Evolutionary conservation across 208 protist species (phyloP).

Genomic region (Trypanosoma mega): DNA sequence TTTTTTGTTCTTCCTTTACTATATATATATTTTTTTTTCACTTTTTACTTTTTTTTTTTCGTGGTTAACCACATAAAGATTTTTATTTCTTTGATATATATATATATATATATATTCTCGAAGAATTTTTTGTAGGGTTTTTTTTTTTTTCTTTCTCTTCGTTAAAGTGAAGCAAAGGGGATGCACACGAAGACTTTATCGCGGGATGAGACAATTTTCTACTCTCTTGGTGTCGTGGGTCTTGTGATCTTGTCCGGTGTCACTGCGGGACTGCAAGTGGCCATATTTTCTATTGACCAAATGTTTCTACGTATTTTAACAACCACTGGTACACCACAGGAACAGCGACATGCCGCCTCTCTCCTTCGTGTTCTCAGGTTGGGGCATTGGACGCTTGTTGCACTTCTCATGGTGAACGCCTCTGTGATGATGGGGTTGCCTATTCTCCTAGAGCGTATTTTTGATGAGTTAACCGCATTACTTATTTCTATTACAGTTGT

Average conservation of each 20-base stretch:
- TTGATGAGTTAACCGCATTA: conserved; percentile 65
- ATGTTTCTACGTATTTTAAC: conserved; percentile 58
- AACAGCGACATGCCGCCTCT: conserved; percentile 34
- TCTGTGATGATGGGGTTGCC: conserved; percentile 76
- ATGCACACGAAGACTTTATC: conserved; percentile 19
- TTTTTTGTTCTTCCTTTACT: conserved; percentile 5
- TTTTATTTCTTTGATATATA: too few species aligned
- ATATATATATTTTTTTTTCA: too few species aligned
- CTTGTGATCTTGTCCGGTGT: conserved; percentile 44
- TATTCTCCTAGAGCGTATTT: conserved; percentile 70
- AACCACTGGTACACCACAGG: conserved; percentile 42
- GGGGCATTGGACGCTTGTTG: conserved; percentile 79
- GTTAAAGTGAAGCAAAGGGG: background rate
- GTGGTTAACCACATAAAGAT: too few species aligned
- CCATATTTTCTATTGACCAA: conserved; percentile 72
- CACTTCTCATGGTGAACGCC: conserved; percentile 81
- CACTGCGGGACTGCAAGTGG: conserved; percentile 62
- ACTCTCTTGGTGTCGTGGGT: conserved; percentile 30
- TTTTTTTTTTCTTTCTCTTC: conserved; percentile 3
- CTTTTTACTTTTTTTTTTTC: too few species aligned
- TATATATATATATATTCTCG: too few species aligned
- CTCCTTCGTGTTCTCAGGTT: conserved; percentile 47
- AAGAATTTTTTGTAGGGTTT: background rate
- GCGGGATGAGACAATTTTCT: conserved; percentile 27
- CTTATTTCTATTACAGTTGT: conserved; percentile 82